These are phyloP conservation scores for Phytophthora boehmeriae DNA, from an alignment of 352 stramenopile species.

Conservation along the genomic window DNA sequence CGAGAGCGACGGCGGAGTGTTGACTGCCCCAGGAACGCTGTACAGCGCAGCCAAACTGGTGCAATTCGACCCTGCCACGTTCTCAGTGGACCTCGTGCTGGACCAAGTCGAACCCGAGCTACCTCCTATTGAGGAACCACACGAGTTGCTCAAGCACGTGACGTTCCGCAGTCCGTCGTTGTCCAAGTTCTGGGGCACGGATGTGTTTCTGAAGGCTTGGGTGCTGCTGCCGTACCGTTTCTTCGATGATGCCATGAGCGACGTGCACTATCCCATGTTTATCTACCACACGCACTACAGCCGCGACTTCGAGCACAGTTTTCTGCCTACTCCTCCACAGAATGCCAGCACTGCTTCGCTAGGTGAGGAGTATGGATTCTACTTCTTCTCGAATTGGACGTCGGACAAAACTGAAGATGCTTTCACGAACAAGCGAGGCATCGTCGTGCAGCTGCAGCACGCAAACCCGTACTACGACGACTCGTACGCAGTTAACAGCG, in stretches of 20 bases:
- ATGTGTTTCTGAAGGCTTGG: slow-evolving; percentile 76
- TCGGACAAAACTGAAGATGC: slow-evolving; percentile 47
- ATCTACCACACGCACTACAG: slow-evolving; percentile 83
- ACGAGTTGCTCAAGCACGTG: slow-evolving; percentile 73
- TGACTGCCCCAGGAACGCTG: slow-evolving; percentile 62
- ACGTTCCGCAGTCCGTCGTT: slow-evolving; percentile 62
- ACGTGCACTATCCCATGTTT: slow-evolving; percentile 75
- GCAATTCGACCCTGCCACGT: slow-evolving; percentile 35
- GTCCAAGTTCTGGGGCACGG: slow-evolving; percentile 72
- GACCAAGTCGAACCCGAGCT: slow-evolving; percentile 50
- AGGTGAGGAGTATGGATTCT: slow-evolving; percentile 62
- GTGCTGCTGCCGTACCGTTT: slow-evolving; percentile 73
- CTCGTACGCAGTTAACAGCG: slow-evolving; percentile 79
- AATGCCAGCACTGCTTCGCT: slow-evolving; percentile 32
- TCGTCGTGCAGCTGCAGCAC: slow-evolving; percentile 80
- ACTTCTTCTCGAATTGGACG: slow-evolving; percentile 79
- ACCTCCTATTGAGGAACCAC: slow-evolving; percentile 39
- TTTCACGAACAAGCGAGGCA: slow-evolving; percentile 68
- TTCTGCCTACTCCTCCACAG: slow-evolving; percentile 31
- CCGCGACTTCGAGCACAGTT: slow-evolving; percentile 67
- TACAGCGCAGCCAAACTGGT: slow-evolving; percentile 62
- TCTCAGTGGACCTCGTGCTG: slow-evolving; percentile 49
- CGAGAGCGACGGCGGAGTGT: slow-evolving; percentile 55
- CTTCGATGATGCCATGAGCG: slow-evolving; percentile 47
- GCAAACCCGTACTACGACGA: slow-evolving; percentile 85